Base-by-base conservation (phyloP, 2,329 filamentous ascomycete species). In the Colletotrichum australisinense region DNA sequence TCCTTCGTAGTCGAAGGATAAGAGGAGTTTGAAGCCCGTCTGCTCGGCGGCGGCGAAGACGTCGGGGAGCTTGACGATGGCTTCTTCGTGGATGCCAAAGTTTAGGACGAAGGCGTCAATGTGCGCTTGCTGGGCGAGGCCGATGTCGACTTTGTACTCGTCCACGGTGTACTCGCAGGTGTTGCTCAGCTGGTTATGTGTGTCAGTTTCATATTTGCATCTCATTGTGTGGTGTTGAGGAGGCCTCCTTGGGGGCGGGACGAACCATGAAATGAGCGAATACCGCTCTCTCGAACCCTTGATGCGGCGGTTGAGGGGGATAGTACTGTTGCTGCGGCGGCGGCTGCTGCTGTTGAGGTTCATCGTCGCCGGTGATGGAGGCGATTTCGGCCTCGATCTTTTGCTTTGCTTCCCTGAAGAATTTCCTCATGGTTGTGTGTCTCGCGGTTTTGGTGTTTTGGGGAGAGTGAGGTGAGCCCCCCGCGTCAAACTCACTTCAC, bases 211-310 rank as follows among this genome's bases (percentile, higher is more conserved):
- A 4, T n/a, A n/a, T 57, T 9, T 55, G 28, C 12, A 28, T 28
- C 6, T 16, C 7, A 22, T 12, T 24, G n/a, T 35, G 9, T 4
- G 2, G 26, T 7, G 9, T 35, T 35, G 32, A 35, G 35, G 11
- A 60, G 19, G 14, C 30, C 30, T 22, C 58, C 22, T 4, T n/a
- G 16, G 7, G 42, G 42, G 5, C 1, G 8, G 5, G 9, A 38
- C 63, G 26, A 38, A 74, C 72, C 72, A 74, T 74, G 63, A 74
- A 74, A 28, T 74, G 72, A 32, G 68, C 72, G 57, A 74, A 74
- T 0, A 72, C 68, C 2, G 72, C 72, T 38, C 71, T 49, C n/a
- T 66, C 67, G 35, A 26, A 73, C 32, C 46, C 66, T 22, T 70
- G 59, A 22, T 55, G 59, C 32, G 67, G 60, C 14, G 35, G 32